Percentiles rank a stretch among this genome's conserved stretches.
Conservation (phyloP, 2,329 filamentous ascomycete genomes). For the Emergomyces orientalis region DNA sequence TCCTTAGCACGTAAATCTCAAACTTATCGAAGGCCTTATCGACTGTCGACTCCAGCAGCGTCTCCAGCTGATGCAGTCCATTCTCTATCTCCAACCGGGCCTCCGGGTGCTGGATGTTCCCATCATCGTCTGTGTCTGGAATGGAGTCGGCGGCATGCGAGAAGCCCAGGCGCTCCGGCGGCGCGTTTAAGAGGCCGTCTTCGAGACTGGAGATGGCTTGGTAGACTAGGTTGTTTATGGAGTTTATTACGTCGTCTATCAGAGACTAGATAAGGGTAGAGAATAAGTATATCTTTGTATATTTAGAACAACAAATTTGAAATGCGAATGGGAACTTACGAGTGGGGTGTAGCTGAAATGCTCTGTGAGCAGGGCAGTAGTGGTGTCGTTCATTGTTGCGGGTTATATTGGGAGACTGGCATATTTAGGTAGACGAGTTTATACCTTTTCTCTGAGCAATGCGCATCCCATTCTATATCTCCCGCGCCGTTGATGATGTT, state of each 20-base stretch:
- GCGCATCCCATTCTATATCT: not conserved
- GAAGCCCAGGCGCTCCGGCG: slow-evolving; percentile 75
- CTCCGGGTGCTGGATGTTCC: slow-evolving; percentile 39
- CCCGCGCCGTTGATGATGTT: not conserved
- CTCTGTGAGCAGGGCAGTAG: slow-evolving; percentile 68
- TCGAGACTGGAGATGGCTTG: slow-evolving; percentile 83
- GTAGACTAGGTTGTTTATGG: slow-evolving; percentile 86
- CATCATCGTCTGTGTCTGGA: slow-evolving; percentile 40
- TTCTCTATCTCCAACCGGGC: slow-evolving; percentile 70
- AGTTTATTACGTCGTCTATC: slow-evolving; percentile 97
- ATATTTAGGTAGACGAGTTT: not conserved
- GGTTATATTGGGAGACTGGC: not conserved
- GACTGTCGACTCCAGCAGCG: slow-evolving; percentile 67
- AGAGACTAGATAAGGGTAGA: slow-evolving; percentile 54
- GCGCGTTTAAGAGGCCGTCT: slow-evolving; percentile 63
- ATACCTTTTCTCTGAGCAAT: not conserved
- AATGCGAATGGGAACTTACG: slow-evolving; percentile 44
- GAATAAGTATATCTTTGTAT: slow-evolving; percentile 11
- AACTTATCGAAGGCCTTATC: slow-evolving; percentile 80
- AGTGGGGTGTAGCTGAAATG: slow-evolving; percentile 92
- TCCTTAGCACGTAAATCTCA: slow-evolving; percentile 82
- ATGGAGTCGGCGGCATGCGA: slow-evolving; percentile 40
- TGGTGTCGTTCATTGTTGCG: slow-evolving; percentile 34
- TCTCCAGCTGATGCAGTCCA: slow-evolving; percentile 77
- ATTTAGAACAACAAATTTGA: not conserved